Conservation (phyloP, 306 rosid genomes). For the Vigna angularis region DNA sequence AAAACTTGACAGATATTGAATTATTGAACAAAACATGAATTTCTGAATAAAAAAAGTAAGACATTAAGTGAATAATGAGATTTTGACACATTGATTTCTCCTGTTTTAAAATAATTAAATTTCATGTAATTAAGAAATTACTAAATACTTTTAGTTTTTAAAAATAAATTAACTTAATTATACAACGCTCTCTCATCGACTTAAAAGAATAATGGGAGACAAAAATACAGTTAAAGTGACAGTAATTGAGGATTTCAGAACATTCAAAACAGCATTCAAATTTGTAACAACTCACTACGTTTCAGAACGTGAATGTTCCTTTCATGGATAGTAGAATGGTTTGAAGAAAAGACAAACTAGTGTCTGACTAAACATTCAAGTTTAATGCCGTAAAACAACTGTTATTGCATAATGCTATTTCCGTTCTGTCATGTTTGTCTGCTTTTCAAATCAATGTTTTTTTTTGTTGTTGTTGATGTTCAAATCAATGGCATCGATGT, state of each 20-base stretch:
- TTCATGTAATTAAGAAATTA: background rate
- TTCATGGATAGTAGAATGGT: background rate
- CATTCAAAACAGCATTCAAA: background rate
- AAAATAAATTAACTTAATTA: background rate
- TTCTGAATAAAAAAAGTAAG: background rate
- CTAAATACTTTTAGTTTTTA: background rate
- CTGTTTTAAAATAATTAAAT: background rate
- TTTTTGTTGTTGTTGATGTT: background rate
- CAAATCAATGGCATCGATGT: slow-evolving; percentile 6
- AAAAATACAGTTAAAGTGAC: too few relatives aligned
- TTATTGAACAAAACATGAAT: background rate
- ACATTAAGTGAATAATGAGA: background rate
- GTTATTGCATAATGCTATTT: background rate
- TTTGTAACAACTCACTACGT: background rate
- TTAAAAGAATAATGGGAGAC: background rate
- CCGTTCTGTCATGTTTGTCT: background rate
- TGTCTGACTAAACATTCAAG: background rate
- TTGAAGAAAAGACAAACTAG: background rate
- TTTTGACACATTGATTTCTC: background rate
- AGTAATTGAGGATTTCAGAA: background rate
- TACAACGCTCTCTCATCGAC: too few relatives aligned
- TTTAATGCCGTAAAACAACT: background rate
- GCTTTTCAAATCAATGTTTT: background rate
- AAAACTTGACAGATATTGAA: background rate
- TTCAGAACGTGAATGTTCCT: background rate